phyloP scores from a whole-genome alignment of 352 stramenopile species.

The Pythium scleroteichum region DNA sequence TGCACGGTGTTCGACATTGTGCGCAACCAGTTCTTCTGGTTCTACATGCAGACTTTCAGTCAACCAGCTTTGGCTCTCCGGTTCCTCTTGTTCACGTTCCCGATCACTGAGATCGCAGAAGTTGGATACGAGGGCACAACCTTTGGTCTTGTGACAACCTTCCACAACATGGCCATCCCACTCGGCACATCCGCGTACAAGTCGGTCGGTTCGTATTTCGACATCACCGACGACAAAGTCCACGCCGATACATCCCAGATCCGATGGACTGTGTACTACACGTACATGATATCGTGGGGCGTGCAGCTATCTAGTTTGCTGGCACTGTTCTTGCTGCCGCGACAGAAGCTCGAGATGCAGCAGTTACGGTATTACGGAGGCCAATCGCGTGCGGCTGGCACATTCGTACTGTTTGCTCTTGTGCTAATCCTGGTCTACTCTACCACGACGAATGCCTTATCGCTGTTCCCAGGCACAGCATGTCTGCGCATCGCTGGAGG shows the following conservation, averaged over 20 bases:
- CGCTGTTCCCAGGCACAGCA: constrained; percentile 33
- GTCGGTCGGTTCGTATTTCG: constrained; percentile 43
- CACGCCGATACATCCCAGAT: constrained; percentile 36
- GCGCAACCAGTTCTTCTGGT: constrained; percentile 51
- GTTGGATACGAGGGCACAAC: constrained; percentile 59
- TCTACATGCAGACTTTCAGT: constrained; percentile 53
- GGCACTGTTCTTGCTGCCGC: constrained; percentile 47
- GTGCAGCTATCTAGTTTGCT: constrained; percentile 49
- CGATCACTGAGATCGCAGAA: constrained; percentile 59
- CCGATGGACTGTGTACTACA: constrained; percentile 47
- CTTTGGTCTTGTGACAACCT: constrained; percentile 60
- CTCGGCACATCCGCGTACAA: constrained; percentile 44
- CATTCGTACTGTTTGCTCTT: constrained; percentile 39
- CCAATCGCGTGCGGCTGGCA: constrained; percentile 45
- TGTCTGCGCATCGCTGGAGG: constrained; percentile 32
- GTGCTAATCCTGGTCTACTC: constrained; percentile 43
- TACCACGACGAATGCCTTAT: constrained; percentile 43
- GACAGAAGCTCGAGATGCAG: constrained; percentile 66
- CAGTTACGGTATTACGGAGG: constrained; percentile 63
- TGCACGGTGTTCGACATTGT: constrained; percentile 55
- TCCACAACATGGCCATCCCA: constrained; percentile 61
- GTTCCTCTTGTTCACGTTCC: constrained; percentile 54
- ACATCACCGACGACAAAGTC: constrained; percentile 27
- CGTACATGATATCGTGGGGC: constrained; percentile 47
- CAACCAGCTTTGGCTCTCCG: constrained; percentile 44